phyloP scores from a whole-genome alignment of 495 filamentous ascomycete genomes.

The Pyrenopolyporus hunteri region DNA sequence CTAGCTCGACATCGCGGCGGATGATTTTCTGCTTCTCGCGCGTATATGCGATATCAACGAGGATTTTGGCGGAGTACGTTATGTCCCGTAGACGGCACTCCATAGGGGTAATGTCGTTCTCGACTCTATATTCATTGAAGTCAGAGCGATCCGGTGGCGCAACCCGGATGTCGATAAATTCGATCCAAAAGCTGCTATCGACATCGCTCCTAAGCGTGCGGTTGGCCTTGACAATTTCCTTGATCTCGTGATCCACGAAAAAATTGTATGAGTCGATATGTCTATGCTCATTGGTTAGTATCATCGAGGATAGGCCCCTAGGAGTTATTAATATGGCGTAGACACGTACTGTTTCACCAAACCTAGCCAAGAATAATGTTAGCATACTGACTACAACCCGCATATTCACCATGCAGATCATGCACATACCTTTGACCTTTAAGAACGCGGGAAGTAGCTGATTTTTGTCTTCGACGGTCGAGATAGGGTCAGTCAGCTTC shows the following conservation, averaged over 20 bases:
- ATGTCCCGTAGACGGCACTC: constrained; percentile 95
- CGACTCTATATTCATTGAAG: constrained; percentile 63
- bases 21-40: constrained; percentile 74
- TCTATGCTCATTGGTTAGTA: constrained; percentile 44
- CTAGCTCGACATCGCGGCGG: constrained; percentile 75
- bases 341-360: constrained; percentile 77
- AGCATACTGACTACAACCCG: constrained; percentile 18
- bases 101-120: constrained; percentile 79
- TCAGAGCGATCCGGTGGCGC: constrained; percentile 77
- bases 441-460: constrained; percentile 95
- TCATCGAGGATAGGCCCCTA: not conserved
- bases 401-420: constrained; percentile 15
- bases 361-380: constrained; percentile 44
- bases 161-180: constrained; percentile 88
- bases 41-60: constrained; percentile 85
- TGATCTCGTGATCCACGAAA: constrained; percentile 92
- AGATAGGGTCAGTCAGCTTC: constrained; percentile 87
- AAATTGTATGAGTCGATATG: constrained; percentile 99
- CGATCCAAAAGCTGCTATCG: constrained; percentile 83
- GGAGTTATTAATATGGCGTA: not conserved
- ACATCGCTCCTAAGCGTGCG: constrained; percentile 84
- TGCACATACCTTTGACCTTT: constrained; percentile 78
- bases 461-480: constrained; percentile 93
- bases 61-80: constrained; percentile 91
- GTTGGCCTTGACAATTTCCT: constrained; percentile 93